phyloP scores from a whole-genome alignment of 2,329 filamentous ascomycete genomes.

The Pseudocercospora vitis region DNA sequence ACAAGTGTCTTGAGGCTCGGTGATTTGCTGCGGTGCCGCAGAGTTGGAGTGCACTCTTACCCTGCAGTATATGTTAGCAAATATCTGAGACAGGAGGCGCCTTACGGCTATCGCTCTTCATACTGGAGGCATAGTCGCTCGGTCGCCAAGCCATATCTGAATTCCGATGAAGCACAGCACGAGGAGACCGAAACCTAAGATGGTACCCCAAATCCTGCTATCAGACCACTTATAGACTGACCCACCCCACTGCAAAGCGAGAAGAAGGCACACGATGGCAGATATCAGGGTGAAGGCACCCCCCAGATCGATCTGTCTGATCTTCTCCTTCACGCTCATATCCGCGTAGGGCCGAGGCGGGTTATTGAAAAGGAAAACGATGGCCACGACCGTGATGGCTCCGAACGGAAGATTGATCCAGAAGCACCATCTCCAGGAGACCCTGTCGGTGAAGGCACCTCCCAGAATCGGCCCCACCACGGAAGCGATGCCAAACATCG shows the following conservation, averaged over 20 bases:
- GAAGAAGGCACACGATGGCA: conserved; percentile 42
- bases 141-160: conserved; percentile 22
- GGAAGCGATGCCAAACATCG: conserved; percentile 43
- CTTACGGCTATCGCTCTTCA: too few species aligned
- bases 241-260: conserved; percentile 50
- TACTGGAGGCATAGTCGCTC: conserved; percentile 32
- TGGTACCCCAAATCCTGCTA: conserved; percentile 26
- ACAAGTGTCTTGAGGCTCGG: too few species aligned
- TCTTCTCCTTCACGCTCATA: conserved; percentile 43
- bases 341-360: conserved; percentile 17
- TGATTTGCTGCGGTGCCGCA: too few species aligned
- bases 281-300: conserved; percentile 47
- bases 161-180: conserved; percentile 40
- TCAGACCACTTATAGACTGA: conserved; percentile 40
- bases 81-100: too few species aligned
- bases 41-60: too few species aligned
- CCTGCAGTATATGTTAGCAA: too few species aligned
- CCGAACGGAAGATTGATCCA: conserved; percentile 43
- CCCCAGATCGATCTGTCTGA: conserved; percentile 52
- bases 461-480: conserved; percentile 47
- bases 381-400: conserved; percentile 37
- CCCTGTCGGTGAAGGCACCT: conserved; percentile 43
- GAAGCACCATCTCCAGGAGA: conserved; percentile 38
- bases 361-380: conserved; percentile 37
- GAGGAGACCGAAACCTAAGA: conserved; percentile 41